Conservation (phyloP, 495 filamentous ascomycete species). For the Saxophila tyrrhenica region DNA sequence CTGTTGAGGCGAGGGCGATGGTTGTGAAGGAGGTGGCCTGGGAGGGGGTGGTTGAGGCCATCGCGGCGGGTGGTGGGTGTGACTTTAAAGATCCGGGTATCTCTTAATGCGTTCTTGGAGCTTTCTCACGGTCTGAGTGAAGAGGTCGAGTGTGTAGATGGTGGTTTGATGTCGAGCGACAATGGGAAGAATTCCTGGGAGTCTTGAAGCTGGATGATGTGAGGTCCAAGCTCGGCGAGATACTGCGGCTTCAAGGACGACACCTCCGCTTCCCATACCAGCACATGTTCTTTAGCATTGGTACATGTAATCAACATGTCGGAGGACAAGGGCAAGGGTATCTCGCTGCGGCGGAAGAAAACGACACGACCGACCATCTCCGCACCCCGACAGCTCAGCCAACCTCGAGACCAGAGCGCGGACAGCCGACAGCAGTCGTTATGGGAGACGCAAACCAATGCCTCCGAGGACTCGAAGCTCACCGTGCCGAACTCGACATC, state of each 20-base stretch:
- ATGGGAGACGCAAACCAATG: slow-evolving; percentile 12
- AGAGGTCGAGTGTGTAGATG: neutral
- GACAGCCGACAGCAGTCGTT: slow-evolving; percentile 26
- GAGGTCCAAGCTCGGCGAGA: neutral
- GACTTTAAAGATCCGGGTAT: too few species aligned
- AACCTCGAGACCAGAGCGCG: slow-evolving; percentile 37
- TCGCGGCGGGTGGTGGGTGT: slow-evolving; percentile 5
- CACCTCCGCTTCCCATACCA: neutral
- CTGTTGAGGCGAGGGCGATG: slow-evolving; percentile 60
- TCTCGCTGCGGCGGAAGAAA: slow-evolving; percentile 84
- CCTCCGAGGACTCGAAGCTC: slow-evolving; percentile 9
- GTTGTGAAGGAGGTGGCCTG: slow-evolving; percentile 56
- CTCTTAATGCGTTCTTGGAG: too few species aligned
- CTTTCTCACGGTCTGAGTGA: neutral
- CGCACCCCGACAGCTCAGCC: slow-evolving; percentile 68
- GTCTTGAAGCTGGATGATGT: neutral
- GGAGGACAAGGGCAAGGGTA: slow-evolving; percentile 58
- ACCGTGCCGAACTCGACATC: slow-evolving; percentile 2
- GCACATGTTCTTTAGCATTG: neutral
- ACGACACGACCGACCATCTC: slow-evolving; percentile 68
- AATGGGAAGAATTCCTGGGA: neutral
- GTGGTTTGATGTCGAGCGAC: neutral
- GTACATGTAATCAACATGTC: neutral
- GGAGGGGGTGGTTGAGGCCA: slow-evolving; percentile 26
- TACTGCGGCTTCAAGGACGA: neutral